Percentiles rank a stretch among this genome's conserved stretches.
Conservation (phyloP, 225 moss, liverwort and hornwort species). For the Lunularia cruciata region DNA sequence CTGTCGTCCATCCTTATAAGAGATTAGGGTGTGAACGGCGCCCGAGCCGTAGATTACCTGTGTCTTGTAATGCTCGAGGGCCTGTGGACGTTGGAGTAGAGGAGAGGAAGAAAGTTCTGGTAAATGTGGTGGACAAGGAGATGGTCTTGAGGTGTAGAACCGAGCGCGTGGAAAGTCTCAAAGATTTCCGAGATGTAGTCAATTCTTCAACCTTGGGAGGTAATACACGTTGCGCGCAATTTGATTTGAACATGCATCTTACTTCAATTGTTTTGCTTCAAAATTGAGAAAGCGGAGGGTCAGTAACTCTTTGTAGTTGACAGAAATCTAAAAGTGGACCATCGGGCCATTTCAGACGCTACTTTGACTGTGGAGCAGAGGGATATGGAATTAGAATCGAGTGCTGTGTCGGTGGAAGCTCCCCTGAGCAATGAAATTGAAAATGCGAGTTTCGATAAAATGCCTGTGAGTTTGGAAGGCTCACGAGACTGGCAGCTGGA, state of each 20-base stretch:
- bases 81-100: conserved; percentile 13
- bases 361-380: not conserved
- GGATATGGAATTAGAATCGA: not conserved
- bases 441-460: not conserved
- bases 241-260: not conserved
- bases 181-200: not conserved
- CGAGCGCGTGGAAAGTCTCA: conserved; percentile 10
- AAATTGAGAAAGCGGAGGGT: not conserved
- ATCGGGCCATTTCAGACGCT: conserved; percentile 7
- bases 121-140: conserved; percentile 9
- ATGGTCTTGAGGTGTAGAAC: conserved; percentile 3
- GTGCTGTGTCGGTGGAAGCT: not conserved
- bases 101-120: not conserved
- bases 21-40: not conserved
- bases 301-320: not conserved
- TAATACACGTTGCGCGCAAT: not conserved
- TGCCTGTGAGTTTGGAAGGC: not conserved
- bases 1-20: conserved; percentile 5
- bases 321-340: not conserved
- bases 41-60: not conserved
- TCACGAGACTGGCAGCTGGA: not conserved
- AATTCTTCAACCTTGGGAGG: not conserved
- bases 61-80: conserved; percentile 13
- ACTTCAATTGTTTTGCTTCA: not conserved
- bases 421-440: not conserved